Percentiles rank a stretch among this genome's conserved stretches.
Conservation (phyloP, 495 filamentous ascomycete genomes). For the Apodospora peruviana region DNA sequence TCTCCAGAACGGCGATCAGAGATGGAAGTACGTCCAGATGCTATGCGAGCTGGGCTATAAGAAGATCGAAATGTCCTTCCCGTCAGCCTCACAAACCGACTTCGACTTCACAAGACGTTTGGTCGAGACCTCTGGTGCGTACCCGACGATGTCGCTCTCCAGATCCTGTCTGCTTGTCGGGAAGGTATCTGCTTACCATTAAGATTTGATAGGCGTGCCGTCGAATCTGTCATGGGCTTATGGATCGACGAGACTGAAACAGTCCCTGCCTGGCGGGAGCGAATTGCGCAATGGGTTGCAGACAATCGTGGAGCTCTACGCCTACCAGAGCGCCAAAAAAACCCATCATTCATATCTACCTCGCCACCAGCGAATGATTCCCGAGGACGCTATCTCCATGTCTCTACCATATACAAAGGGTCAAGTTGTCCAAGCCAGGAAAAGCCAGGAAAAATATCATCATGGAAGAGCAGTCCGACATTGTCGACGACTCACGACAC, state of each 20-base stretch:
- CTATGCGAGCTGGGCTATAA: constrained; percentile 92
- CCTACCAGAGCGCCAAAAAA: no score
- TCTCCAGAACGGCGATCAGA: constrained; percentile 80
- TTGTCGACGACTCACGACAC: no score
- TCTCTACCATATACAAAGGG: no score
- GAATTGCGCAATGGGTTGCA: no score
- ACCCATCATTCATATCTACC: constrained; percentile 93
- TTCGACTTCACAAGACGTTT: constrained; percentile 91
- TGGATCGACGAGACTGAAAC: no score
- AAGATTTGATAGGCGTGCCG: constrained; percentile 79
- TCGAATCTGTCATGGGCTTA: constrained; percentile 83
- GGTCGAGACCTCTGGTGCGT: constrained; percentile 81
- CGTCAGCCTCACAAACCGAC: constrained; percentile 88
- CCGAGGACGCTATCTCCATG: no score
- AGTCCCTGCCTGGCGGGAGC: no score
- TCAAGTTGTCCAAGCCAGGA: no score
- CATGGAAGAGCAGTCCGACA: no score
- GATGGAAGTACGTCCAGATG: constrained; percentile 93
- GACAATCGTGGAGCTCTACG: no score
- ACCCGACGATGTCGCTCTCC: constrained; percentile 92
- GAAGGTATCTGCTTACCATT: constrained; percentile 93
- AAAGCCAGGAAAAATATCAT: no score
- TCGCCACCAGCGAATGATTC: constrained; percentile 92
- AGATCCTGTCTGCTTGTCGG: constrained; percentile 89
- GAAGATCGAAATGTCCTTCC: constrained; percentile 96